Evolutionary conservation across 1,139 yeast genomes (phyloP).

Genomic region (Ogataea hybrid): DNA sequence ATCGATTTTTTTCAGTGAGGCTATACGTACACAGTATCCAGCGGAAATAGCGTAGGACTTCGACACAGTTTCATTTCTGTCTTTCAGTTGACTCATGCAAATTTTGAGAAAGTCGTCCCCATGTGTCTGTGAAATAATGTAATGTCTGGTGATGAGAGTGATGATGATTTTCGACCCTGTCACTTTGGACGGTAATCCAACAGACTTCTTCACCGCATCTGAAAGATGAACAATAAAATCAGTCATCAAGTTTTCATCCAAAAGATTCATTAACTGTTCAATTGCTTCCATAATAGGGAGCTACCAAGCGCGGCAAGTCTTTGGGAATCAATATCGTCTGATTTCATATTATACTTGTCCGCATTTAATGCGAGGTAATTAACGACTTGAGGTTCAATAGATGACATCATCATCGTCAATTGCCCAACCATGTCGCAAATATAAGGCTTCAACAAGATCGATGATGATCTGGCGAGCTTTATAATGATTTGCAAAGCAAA

Average conservation of each 20-base stretch:
- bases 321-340: slow-evolving; percentile 72
- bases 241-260: slow-evolving; percentile 53
- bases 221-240: slow-evolving; percentile 50
- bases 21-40: slow-evolving; percentile 73
- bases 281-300: slow-evolving; percentile 87
- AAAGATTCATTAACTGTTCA: slow-evolving; percentile 61
- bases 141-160: slow-evolving; percentile 56
- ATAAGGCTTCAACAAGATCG: slow-evolving; percentile 58
- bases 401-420: slow-evolving; percentile 70
- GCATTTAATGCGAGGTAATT: slow-evolving; percentile 88
- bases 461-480: slow-evolving; percentile 63
- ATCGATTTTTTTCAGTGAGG: slow-evolving; percentile 51
- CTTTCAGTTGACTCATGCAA: slow-evolving; percentile 59
- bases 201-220: slow-evolving; percentile 58
- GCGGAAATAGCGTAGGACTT: slow-evolving; percentile 77
- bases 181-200: slow-evolving; percentile 90
- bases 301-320: slow-evolving; percentile 70
- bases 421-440: slow-evolving; percentile 70
- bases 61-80: slow-evolving; percentile 70
- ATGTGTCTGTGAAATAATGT: slow-evolving; percentile 52
- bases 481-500: slow-evolving; percentile 76
- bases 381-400: slow-evolving; percentile 87
- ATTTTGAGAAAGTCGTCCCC: slow-evolving; percentile 62
- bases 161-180: slow-evolving; percentile 81
- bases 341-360: slow-evolving; percentile 74